Conservation (phyloP, 2,329 filamentous ascomycete species). For the Penicillium decumbens region DNA sequence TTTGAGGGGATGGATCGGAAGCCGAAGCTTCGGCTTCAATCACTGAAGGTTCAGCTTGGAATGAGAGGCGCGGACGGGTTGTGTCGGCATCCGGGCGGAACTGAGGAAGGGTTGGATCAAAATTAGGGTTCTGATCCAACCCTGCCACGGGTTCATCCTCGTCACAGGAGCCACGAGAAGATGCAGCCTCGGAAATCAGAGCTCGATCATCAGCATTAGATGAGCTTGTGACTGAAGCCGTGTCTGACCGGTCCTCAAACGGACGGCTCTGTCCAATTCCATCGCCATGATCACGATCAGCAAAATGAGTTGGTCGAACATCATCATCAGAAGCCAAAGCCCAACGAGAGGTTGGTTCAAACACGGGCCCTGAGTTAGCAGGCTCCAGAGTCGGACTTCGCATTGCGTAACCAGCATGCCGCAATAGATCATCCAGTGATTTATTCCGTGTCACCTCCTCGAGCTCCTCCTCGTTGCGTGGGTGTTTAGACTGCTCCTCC, state of each 20-base stretch:
- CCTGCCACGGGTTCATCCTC: neutral
- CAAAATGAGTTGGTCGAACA: slow-evolving; percentile 23
- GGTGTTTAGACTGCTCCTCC: slow-evolving; percentile 22
- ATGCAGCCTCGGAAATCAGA: slow-evolving; percentile 1
- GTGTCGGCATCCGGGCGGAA: slow-evolving; percentile 41
- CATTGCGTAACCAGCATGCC: slow-evolving; percentile 40
- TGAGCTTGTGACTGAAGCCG: slow-evolving; percentile 15
- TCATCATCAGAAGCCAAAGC: slow-evolving; percentile 22
- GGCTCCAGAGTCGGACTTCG: slow-evolving; percentile 23
- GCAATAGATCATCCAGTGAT: slow-evolving; percentile 43
- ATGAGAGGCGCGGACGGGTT: slow-evolving; percentile 22
- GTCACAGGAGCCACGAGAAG: slow-evolving; percentile 2
- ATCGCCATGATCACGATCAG: slow-evolving; percentile 18
- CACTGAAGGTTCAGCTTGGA: slow-evolving; percentile 7
- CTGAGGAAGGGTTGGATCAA: slow-evolving; percentile 47
- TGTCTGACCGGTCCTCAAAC: slow-evolving; percentile 14
- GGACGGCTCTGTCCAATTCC: slow-evolving; percentile 8
- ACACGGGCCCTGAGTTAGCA: slow-evolving; percentile 18
- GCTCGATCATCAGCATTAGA: slow-evolving; percentile 10
- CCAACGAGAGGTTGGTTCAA: slow-evolving; percentile 24
- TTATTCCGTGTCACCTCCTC: slow-evolving; percentile 23
- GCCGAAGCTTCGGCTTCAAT: neutral
- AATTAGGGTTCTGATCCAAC: slow-evolving; percentile 6
- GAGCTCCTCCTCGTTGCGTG: slow-evolving; percentile 27
- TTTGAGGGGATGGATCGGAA: slow-evolving; percentile 11